phyloP scores from a whole-genome alignment of 495 filamentous ascomycete species.

The Penicillium nucicola region DNA sequence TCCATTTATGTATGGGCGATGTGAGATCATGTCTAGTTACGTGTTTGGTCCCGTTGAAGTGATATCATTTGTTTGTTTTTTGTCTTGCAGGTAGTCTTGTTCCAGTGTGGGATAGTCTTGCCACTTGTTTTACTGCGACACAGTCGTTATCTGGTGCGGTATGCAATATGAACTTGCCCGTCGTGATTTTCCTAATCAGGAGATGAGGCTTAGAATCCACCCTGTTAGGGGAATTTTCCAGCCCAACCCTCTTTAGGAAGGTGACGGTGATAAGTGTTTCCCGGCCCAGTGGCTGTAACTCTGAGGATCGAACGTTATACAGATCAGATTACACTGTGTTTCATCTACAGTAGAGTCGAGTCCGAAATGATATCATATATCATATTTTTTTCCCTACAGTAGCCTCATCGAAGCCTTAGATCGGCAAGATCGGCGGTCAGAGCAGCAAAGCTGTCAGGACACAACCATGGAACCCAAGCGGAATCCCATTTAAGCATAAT shows the following conservation, averaged over 20 bases:
- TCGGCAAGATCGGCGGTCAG: constrained; percentile 6
- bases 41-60: too few relatives aligned
- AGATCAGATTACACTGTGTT: not conserved
- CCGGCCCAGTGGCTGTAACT: not conserved
- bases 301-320: not conserved
- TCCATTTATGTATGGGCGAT: not conserved
- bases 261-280: not conserved
- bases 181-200: too few relatives aligned
- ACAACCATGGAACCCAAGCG: constrained; percentile 12
- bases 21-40: too few relatives aligned
- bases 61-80: too few relatives aligned
- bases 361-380: not conserved
- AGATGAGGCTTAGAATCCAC: too few relatives aligned
- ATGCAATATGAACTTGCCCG: too few relatives aligned
- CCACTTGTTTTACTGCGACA: too few relatives aligned
- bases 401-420: not conserved
- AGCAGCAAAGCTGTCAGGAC: constrained; percentile 9
- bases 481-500: constrained; percentile 12
- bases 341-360: not conserved
- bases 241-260: not conserved
- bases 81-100: too few relatives aligned
- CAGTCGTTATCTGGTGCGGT: too few relatives aligned
- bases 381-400: too few relatives aligned
- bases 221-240: not conserved
- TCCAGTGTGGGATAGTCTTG: too few relatives aligned